Evolutionary conservation across 805 yeast species (phyloP).

Genomic region (Metschnikowia hibisci): DNA sequence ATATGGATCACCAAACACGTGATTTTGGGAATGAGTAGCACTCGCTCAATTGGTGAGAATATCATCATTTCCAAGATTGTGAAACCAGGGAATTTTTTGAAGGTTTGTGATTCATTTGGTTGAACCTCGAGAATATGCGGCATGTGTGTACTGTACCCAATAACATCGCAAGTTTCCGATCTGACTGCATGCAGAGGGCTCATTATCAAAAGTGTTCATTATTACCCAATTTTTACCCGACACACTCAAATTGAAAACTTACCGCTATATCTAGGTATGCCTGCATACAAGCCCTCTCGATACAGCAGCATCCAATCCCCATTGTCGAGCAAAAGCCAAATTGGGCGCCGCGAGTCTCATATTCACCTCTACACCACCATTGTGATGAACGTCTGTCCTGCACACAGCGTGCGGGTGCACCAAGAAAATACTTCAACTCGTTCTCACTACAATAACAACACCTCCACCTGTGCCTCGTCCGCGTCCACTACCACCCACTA

Average conservation of each 20-base stretch:
- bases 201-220: neutral
- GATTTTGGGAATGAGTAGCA: too few species aligned
- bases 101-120: neutral
- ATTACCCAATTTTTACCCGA: neutral
- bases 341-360: too few species aligned
- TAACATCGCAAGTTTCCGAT: slow-evolving; percentile 3
- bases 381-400: neutral
- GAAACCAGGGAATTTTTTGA: neutral
- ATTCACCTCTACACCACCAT: neutral
- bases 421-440: slow-evolving; percentile 1
- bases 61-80: neutral
- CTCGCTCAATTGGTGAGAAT: too few species aligned
- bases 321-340: too few species aligned
- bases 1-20: too few species aligned
- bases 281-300: too few species aligned
- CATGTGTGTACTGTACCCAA: slow-evolving; percentile 5
- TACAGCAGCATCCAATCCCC: too few species aligned
- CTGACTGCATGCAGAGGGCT: neutral
- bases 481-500: neutral
- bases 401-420: slow-evolving; percentile 1
- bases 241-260: too few species aligned
- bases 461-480: neutral
- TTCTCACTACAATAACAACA: slow-evolving; percentile 3
- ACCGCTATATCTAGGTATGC: too few species aligned
- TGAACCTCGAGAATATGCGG: neutral